Base-by-base conservation (phyloP, 164 flowering plant genomes). In the Santalum album region DNA sequence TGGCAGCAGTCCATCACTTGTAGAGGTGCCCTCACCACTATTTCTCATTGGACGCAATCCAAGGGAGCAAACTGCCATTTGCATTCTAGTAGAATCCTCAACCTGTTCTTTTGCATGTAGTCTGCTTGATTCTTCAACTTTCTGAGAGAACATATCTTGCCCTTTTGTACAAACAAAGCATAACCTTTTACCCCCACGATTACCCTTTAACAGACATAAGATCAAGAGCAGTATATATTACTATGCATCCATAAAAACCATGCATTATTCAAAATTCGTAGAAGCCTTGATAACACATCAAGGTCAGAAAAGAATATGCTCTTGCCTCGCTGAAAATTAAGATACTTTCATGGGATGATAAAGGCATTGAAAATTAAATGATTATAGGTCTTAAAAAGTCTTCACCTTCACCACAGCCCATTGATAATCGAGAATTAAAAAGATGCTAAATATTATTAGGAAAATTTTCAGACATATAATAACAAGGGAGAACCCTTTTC, bases 111-210 rank as follows among this genome's bases (percentile, higher is more conserved):
- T 53, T 27, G 27, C 64, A 34, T 36, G 32, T 35, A 25, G 6
- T 55, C 52, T 59, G 49, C 48, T 39, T 25, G 64, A 55, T 32
- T 29, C 22, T 32, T 12, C 46, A 27, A 59, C 44, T 48, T n/a
- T 29, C 47, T 43, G 48, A 49, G 54, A 49, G 53, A 26, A 35
- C 27, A 49, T 27, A 25, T 47, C 51, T 25, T 23, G 39, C 45
- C 39, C 34, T 43, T 49, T 25, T 25, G 24, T 25, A 45, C 62
- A 61, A 57, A 18, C 24, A 44, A 44, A 12, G 58, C 58, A 55
- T 35, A 59, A 25, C 52, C 51, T 48, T 55, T 50, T 47, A 25
- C 51, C 52, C 42, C 16, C 10, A 38, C 15, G 16, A 38, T 17
- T 38, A 38, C 42, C 42, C 42, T 38, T 38, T 17, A 38, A 38